Evolutionary conservation across 768 basidiomycete genomes (phyloP).

Genomic region (Boletus vinaceobasis): DNA sequence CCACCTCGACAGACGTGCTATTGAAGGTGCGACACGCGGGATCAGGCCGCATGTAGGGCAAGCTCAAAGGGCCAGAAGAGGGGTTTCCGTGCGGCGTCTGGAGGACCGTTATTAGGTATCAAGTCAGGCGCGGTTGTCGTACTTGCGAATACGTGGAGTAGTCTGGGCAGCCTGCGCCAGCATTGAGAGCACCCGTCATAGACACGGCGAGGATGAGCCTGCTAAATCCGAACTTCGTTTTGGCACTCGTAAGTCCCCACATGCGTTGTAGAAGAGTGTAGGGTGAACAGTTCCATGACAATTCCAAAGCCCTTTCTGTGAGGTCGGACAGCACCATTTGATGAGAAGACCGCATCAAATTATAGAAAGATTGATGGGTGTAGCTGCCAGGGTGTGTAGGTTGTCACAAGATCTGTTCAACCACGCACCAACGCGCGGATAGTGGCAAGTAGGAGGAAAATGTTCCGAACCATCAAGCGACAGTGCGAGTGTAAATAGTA

Average conservation of each 20-base stretch:
- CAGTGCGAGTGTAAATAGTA: neutral
- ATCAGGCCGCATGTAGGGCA: slow-evolving; percentile 73
- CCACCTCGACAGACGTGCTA: slow-evolving; percentile 70
- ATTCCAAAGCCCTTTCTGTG: slow-evolving; percentile 1
- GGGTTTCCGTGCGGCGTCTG: slow-evolving; percentile 58
- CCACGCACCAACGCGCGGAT: neutral
- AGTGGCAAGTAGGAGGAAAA: neutral
- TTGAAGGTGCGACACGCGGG: slow-evolving; percentile 73
- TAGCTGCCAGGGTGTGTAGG: too few relatives aligned
- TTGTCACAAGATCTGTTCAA: neutral
- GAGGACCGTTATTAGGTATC: neutral
- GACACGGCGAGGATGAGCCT: slow-evolving; percentile 20
- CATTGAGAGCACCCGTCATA: slow-evolving; percentile 19
- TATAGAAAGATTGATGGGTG: too few relatives aligned
- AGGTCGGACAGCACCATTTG: slow-evolving; percentile 9
- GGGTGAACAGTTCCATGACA: slow-evolving; percentile 4
- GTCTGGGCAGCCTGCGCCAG: slow-evolving; percentile 50
- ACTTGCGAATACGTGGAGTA: slow-evolving; percentile 61
- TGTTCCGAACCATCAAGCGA: neutral
- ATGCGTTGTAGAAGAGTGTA: slow-evolving; percentile 1
- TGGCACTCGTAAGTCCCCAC: slow-evolving; percentile 5
- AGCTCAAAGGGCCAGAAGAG: slow-evolving; percentile 55
- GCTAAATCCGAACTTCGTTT: slow-evolving; percentile 24
- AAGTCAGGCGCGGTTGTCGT: neutral
- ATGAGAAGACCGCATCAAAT: neutral